Conservation (phyloP, 1,139 yeast genomes). For the Chernovozyma aurita region DNA sequence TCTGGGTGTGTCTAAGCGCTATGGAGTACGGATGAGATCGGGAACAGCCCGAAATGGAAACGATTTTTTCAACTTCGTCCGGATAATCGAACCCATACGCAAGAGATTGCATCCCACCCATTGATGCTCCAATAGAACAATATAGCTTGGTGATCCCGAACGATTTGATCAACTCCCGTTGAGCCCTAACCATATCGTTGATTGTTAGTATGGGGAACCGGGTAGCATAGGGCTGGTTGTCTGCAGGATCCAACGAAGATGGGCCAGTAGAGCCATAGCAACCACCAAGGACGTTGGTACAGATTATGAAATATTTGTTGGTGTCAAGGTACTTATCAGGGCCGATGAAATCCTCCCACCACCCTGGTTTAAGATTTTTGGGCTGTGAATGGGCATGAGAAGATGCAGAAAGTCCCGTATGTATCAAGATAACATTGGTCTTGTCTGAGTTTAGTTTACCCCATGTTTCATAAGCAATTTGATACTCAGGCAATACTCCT, state of each 20-base stretch:
- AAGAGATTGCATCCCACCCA: constrained; percentile 96
- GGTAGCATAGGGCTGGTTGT: constrained; percentile 68
- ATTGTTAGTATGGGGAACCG: constrained; percentile 82
- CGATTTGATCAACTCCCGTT: constrained; percentile 59
- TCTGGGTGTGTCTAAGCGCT: constrained; percentile 88
- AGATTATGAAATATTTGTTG: constrained; percentile 70
- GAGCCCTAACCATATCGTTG: constrained; percentile 90
- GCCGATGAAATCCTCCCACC: constrained; percentile 97
- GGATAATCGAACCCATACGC: constrained; percentile 87
- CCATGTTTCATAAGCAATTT: constrained; percentile 91
- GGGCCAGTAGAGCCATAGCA: constrained; percentile 97
- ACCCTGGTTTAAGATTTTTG: constrained; percentile 68
- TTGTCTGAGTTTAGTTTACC: constrained; percentile 60
- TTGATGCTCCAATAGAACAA: constrained; percentile 87
- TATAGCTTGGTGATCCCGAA: constrained; percentile 61
- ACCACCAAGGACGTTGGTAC: constrained; percentile 91
- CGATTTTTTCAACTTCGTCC: constrained; percentile 63
- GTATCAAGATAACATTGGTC: constrained; percentile 73
- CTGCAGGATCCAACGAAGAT: constrained; percentile 72
- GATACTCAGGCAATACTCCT: constrained; percentile 66
- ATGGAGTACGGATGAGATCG: constrained; percentile 91
- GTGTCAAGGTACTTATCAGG: constrained; percentile 80
- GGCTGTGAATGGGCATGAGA: constrained; percentile 90
- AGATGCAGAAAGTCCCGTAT: constrained; percentile 90
- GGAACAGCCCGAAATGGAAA: constrained; percentile 87